phyloP scores from a whole-genome alignment of 1,284 basidiomycete genomes.

The Sanghuangporus weigelae region DNA sequence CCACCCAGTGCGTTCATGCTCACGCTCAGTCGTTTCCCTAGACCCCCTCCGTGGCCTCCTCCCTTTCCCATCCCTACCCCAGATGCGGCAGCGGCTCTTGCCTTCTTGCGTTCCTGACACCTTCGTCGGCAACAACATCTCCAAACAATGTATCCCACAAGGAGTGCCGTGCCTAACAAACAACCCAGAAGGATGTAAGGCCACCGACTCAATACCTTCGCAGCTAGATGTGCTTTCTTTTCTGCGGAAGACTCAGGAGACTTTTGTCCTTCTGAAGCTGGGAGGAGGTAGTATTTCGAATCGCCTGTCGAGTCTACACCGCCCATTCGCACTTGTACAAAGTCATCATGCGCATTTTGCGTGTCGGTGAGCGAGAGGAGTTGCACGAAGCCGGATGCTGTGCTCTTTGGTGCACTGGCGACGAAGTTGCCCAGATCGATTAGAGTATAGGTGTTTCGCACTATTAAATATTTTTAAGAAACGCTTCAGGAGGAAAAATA shows the following conservation, averaged over 20 bases:
- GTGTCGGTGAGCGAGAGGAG: constrained; percentile 44
- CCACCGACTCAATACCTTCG: constrained; percentile 66
- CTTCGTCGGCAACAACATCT: constrained; percentile 53
- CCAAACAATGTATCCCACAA: constrained; percentile 52
- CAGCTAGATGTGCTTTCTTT: constrained; percentile 67
- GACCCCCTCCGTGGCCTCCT: not conserved
- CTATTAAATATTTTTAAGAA: constrained; percentile 31
- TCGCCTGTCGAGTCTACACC: constrained; percentile 44
- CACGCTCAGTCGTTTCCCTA: not conserved
- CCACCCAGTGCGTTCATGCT: constrained; percentile 2
- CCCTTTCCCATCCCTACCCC: not conserved
- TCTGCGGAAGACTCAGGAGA: constrained; percentile 62
- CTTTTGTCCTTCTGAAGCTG: constrained; percentile 49
- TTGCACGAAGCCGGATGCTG: constrained; percentile 48
- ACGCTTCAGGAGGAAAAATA: not conserved
- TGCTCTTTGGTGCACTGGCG: constrained; percentile 32
- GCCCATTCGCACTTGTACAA: constrained; percentile 44
- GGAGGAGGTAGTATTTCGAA: constrained; percentile 52
- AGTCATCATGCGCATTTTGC: constrained; percentile 44
- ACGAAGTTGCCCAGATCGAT: constrained; percentile 56
- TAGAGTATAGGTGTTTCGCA: constrained; percentile 62
- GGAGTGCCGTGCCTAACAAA: constrained; percentile 44
- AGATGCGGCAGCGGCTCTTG: constrained; percentile 22
- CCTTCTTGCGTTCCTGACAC: constrained; percentile 23
- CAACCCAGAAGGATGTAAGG: constrained; percentile 69